These are phyloP conservation scores for Stipa capillata DNA, from an alignment of 176 grass and related monocot species.

Conservation along the genomic window DNA sequence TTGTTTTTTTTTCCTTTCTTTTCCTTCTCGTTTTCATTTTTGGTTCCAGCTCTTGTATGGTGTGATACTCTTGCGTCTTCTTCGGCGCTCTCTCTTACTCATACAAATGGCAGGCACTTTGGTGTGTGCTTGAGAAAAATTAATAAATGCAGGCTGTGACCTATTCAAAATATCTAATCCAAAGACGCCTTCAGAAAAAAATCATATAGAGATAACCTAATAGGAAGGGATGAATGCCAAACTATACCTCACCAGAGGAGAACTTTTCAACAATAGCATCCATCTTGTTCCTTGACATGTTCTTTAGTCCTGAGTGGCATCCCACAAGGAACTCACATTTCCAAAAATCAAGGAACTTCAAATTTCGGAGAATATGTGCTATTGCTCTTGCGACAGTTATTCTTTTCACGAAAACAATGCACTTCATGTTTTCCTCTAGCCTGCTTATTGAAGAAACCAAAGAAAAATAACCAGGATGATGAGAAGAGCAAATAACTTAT, in stretches of 20 bases:
- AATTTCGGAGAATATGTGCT: conserved; percentile 50
- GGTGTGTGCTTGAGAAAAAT: too few species aligned
- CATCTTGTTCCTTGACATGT: conserved; percentile 83
- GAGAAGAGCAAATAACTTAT: conserved; percentile 27
- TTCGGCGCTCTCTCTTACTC: too few species aligned
- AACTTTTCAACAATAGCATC: conserved; percentile 79
- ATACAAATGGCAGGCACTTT: too few species aligned
- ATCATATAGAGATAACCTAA: too few species aligned
- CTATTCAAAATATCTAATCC: neutral
- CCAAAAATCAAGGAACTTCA: conserved; percentile 73
- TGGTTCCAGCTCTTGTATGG: too few species aligned
- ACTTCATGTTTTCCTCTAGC: conserved; percentile 64
- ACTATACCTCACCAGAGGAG: conserved; percentile 72
- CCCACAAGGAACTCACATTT: conserved; percentile 92
- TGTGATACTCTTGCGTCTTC: too few species aligned
- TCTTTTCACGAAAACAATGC: conserved; percentile 98
- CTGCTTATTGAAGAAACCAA: conserved; percentile 45
- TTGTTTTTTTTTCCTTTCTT: too few species aligned
- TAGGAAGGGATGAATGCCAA: conserved; percentile 16
- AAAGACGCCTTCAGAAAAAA: neutral
- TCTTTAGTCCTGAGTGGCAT: conserved; percentile 55
- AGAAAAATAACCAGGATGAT: conserved; percentile 10
- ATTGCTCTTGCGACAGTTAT: conserved; percentile 64
- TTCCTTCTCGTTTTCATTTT: too few species aligned
- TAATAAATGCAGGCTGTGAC: neutral